Conservation (phyloP, 2,329 filamentous ascomycete species). For the Aspergillus sp. region DNA sequence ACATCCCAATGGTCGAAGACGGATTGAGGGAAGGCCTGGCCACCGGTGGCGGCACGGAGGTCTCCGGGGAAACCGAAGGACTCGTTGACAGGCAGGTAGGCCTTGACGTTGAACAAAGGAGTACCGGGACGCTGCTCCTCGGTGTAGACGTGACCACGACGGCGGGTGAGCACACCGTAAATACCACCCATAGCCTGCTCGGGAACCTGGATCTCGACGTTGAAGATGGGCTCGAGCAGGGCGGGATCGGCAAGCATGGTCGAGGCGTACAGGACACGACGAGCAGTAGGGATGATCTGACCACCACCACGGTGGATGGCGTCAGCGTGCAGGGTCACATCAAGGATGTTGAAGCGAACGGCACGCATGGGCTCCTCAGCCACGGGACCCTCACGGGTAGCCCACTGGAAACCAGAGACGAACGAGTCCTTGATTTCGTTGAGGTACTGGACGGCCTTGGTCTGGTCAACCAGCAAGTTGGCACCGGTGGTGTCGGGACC, state of each 20-base stretch:
- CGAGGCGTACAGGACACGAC: slow-evolving; percentile 94
- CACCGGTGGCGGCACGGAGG: slow-evolving; percentile 84
- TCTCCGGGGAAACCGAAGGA: slow-evolving; percentile 99
- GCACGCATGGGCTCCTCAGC: slow-evolving; percentile 98
- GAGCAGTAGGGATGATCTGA: slow-evolving; percentile 95
- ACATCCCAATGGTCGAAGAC: slow-evolving; percentile 99
- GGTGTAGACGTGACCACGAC: slow-evolving; percentile 97
- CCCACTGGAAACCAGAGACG: slow-evolving; percentile 99
- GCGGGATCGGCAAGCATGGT: slow-evolving; percentile 82
- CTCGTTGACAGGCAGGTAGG: slow-evolving; percentile 92
- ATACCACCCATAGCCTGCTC: slow-evolving; percentile 99
- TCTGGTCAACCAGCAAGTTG: slow-evolving; percentile 99
- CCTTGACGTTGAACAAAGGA: slow-evolving; percentile 98
- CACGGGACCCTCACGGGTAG: slow-evolving; percentile 91
- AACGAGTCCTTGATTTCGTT: slow-evolving; percentile 99
- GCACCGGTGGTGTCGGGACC: slow-evolving; percentile 94
- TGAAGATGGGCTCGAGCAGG: slow-evolving; percentile 94
- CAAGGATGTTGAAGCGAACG: slow-evolving; percentile 96
- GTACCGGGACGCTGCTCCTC: slow-evolving; percentile 98
- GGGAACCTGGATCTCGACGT: slow-evolving; percentile 98
- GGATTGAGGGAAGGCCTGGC: slow-evolving; percentile 97
- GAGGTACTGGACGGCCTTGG: slow-evolving; percentile 99
- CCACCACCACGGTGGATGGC: slow-evolving; percentile 99
- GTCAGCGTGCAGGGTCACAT: slow-evolving; percentile 99
- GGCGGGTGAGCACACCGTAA: slow-evolving; percentile 95